Percentiles rank a stretch among this genome's conserved stretches.
These are phyloP conservation scores for Sphaerulina vaccinii DNA, from an alignment of 2,329 filamentous ascomycete genomes.

Conservation along the genomic window DNA sequence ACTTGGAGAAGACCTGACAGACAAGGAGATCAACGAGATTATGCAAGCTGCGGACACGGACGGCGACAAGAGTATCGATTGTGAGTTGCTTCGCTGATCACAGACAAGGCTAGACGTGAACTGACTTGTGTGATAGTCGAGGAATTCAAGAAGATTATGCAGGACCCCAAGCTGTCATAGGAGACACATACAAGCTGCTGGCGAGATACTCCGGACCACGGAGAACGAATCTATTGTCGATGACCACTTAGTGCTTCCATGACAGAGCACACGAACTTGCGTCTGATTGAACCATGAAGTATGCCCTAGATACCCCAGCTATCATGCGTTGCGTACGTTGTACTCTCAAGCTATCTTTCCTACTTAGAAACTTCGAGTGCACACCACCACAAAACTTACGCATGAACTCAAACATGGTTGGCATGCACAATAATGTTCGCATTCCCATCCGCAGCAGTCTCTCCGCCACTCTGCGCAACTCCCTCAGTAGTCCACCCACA, in stretches of 20 bases:
- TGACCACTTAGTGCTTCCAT: background rate
- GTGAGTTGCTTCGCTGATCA: slow-evolving; percentile 14
- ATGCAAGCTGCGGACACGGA: slow-evolving; percentile 22
- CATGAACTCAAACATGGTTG: too few relatives aligned
- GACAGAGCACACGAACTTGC: background rate
- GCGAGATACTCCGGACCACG: background rate
- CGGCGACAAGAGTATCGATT: slow-evolving; percentile 21
- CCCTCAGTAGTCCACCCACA: too few relatives aligned
- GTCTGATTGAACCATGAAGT: background rate
- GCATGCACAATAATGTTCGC: too few relatives aligned
- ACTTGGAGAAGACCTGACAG: slow-evolving; percentile 19
- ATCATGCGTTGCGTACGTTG: background rate
- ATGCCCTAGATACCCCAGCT: background rate
- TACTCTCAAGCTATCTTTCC: too few relatives aligned
- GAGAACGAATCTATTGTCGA: background rate
- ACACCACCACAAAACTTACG: too few relatives aligned
- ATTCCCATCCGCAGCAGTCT: too few relatives aligned
- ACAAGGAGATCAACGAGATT: slow-evolving; percentile 22
- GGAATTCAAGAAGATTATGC: slow-evolving; percentile 24
- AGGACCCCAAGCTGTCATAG: slow-evolving; percentile 13
- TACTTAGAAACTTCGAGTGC: too few relatives aligned
- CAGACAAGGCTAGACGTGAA: too few relatives aligned
- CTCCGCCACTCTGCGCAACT: too few relatives aligned
- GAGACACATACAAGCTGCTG: background rate
- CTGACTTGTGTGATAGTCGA: slow-evolving; percentile 12